Base-by-base conservation (phyloP, 208 protist species). In the Crithidia acanthocephali region DNA sequence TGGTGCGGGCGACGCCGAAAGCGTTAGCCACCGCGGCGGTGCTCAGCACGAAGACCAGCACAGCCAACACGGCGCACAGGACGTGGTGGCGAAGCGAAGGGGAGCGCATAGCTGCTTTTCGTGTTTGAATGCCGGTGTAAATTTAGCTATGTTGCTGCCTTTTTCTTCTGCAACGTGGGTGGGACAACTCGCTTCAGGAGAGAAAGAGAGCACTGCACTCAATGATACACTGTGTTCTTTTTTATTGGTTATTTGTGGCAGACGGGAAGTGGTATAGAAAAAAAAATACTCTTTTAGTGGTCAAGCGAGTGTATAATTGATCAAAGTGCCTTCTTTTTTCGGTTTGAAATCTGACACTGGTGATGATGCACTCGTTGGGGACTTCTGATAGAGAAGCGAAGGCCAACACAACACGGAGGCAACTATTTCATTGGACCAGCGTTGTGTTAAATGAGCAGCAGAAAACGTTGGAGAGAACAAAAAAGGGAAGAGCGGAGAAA, bases 21-120 rank as follows among this genome's bases (percentile, higher is more conserved):
- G 66, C 76, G 11, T 40, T 53, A 65, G 44, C 64, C 1, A 68
- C 44, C 2, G 60, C 42, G 25, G 55, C 28, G 7, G 61, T 25
- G 28, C 50, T 37, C n/a, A 79, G 50, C 56, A 64, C 5, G 0
- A 72, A 28, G 23, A 72, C n/a, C 68, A 74, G 18, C 22, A 48
- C 23, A 9, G 25, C 48, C 5, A 74, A 27, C 40, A 73, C 25
- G 18, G 52, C 52, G 15, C 2, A 25, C 13, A 71, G n/a, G 33
- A 28, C 68, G 35, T 44, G 40, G 23, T 33, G 62, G 50, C 44
- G 71, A 22, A 23, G 1, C 0, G 18, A n/a, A 32, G 28, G 23
- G 16, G 70, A 27, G 16, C 45, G 45, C 62, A 59, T 66, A 16
- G 10, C 1, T 35, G 44, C 35, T n/a, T 35, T 57, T 57, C 28